These are phyloP conservation scores for Cladosporium austrohemisphaericum DNA, from an alignment of 2,329 filamentous ascomycete species.

Conservation along the genomic window DNA sequence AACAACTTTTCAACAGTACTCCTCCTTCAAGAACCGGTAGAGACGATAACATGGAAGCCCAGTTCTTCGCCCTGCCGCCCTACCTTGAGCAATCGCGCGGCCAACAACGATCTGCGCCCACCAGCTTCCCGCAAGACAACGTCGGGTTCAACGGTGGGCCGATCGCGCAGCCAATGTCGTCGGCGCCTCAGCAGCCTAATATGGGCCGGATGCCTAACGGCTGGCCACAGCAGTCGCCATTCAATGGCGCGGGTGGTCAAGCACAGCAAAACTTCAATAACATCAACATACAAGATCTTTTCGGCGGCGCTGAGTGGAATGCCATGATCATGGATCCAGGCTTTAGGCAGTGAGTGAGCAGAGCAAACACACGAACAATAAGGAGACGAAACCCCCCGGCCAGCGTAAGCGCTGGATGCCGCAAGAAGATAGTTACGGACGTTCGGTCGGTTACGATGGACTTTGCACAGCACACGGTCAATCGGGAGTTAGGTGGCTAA, in stretches of 20 bases:
- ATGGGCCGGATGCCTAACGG: constrained; percentile 24
- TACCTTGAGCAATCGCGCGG: constrained; percentile 58
- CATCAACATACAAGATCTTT: constrained; percentile 37
- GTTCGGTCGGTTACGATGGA: too few relatives aligned
- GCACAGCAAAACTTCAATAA: constrained; percentile 24
- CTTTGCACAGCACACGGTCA: neutral
- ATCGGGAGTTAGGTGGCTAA: too few relatives aligned
- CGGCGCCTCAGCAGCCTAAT: constrained; percentile 21
- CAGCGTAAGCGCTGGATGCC: neutral
- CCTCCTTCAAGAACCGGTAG: constrained; percentile 17
- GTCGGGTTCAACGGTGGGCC: neutral
- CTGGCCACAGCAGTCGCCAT: constrained; percentile 21
- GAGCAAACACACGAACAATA: neutral
- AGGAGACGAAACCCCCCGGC: neutral
- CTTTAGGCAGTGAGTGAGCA: constrained; percentile 16
- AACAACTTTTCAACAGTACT: constrained; percentile 9
- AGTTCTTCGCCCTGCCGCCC: constrained; percentile 67
- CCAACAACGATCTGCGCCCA: constrained; percentile 22
- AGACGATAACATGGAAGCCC: constrained; percentile 65
- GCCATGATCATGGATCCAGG: constrained; percentile 27
- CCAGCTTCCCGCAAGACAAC: constrained; percentile 13
- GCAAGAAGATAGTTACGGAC: too few relatives aligned
- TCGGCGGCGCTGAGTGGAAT: constrained; percentile 36
- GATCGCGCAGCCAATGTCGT: neutral
- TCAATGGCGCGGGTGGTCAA: constrained; percentile 18